A percentile compares a stretch with the other conserved stretches of the same genome.
phyloP scores from a whole-genome alignment of 2,329 filamentous ascomycete species.

The Colletotrichum nymphaeae region DNA sequence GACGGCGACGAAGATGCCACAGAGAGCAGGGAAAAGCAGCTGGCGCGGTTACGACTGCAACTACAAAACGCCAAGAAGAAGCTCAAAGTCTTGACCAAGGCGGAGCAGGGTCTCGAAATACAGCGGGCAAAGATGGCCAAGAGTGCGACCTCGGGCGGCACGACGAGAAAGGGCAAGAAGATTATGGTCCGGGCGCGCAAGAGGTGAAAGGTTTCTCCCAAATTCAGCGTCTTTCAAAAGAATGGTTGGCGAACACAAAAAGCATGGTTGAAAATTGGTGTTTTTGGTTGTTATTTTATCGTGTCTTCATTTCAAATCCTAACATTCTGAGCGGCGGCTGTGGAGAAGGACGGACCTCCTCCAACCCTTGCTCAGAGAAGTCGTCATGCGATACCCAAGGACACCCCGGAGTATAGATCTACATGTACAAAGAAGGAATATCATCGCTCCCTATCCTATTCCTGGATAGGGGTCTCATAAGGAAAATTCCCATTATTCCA shows the following conservation, averaged over 20 bases:
- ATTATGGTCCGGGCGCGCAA: conserved; percentile 73
- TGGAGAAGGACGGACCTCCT: conserved; percentile 2
- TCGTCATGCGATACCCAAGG: conserved; percentile 39
- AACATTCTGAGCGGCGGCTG: conserved; percentile 29
- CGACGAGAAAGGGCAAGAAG: conserved; percentile 71
- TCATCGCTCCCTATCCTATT: conserved; percentile 22
- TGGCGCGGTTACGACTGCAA: conserved; percentile 59
- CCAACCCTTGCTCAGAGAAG: conserved; percentile 30
- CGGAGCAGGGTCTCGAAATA: conserved; percentile 67
- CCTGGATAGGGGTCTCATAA: conserved; percentile 17
- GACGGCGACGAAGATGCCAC: conserved; percentile 44
- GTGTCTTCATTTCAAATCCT: conserved; percentile 31
- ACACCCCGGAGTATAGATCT: conserved; percentile 32
- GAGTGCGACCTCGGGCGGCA: conserved; percentile 68
- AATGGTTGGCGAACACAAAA: conserved; percentile 28
- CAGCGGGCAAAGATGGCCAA: conserved; percentile 74
- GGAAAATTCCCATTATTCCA: conserved; percentile 21
- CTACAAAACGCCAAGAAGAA: conserved; percentile 65
- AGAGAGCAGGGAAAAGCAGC: conserved; percentile 53
- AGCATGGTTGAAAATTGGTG: conserved; percentile 1
- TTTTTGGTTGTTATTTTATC: conserved; percentile 2
- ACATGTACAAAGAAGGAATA: conserved; percentile 33
- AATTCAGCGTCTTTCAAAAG: background rate
- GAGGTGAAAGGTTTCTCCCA: conserved; percentile 51
- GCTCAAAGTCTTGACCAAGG: conserved; percentile 63